Base-by-base conservation (phyloP, 2,329 filamentous ascomycete genomes). In the Seiridium cupressi region DNA sequence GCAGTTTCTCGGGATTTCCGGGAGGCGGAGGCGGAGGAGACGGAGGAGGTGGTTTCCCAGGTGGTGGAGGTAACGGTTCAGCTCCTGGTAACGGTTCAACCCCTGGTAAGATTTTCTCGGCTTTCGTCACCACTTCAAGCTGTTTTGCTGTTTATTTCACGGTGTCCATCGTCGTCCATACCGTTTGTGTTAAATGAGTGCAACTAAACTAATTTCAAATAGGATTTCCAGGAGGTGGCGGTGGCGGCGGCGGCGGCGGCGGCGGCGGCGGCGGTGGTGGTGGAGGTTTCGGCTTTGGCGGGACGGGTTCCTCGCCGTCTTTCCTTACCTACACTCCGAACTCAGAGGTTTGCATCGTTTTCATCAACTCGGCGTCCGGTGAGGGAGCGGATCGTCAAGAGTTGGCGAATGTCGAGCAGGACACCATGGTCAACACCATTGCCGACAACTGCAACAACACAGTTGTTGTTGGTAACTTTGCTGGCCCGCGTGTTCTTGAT, bases 401-500 rank as follows among this genome's bases (percentile, higher is more conserved):
- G 18, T 36, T 58, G 11, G 34, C 35, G 9, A 51, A 58, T 86
- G 86, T 70, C 86, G 84, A 13, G 60, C 78, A 79, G 26, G 79
- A 76, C 10, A 79, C 84, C 58, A 65, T 83, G 0, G 74, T 84
- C 7, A 65, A 67, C 1, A 79, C 78, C 44, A 26, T 35, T 6
- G 80, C 81, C 2, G 67, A 67, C 3, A 73, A 75, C 47, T 83
- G 79, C 13, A 7, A 65, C 72, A 73, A 79, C 55, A 57, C 55
- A 9, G 44, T 57, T 11, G 56, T 57, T 31, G 48, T 48, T 5
- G 4, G 55, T 57, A 59, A 51, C 59, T 4, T 32, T 89, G 10
- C 87, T 69, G 79, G 85, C 1, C 83, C 89, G 57, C 88, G 88
- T 1, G 77, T 85, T 53, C 72, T 84, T 3, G 69, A 80, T 86